Percentiles rank a stretch among this genome's conserved stretches.
Conservation (phyloP, 2,329 filamentous ascomycete species). For the Spiromastix sp. region DNA sequence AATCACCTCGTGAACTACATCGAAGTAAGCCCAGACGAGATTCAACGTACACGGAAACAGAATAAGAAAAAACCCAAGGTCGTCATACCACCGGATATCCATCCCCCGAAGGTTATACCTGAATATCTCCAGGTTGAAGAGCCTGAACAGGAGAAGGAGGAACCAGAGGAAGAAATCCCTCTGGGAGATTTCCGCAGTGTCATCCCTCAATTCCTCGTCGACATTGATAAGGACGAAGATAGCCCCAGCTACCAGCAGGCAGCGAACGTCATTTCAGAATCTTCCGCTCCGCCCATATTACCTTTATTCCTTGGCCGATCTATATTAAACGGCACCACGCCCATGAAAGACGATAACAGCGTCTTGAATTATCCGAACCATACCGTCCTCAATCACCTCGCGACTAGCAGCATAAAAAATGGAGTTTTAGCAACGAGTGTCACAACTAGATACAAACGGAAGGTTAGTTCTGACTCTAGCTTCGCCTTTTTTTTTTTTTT, state of each 20-base stretch:
- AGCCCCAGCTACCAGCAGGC: slow-evolving; percentile 68
- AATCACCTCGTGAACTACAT: slow-evolving; percentile 99
- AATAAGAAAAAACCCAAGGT: slow-evolving; percentile 19
- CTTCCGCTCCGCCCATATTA: slow-evolving; percentile 73
- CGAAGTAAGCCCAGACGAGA: slow-evolving; percentile 67
- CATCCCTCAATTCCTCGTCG: slow-evolving; percentile 75
- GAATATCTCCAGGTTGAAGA: slow-evolving; percentile 19
- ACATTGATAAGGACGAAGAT: slow-evolving; percentile 66
- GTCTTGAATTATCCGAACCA: slow-evolving; percentile 96
- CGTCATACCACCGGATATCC: slow-evolving; percentile 27
- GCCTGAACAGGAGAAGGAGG: slow-evolving; percentile 16
- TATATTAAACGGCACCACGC: slow-evolving; percentile 80
- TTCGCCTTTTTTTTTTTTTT: slow-evolving; percentile 4
- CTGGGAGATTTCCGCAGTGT: slow-evolving; percentile 55
- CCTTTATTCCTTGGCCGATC: slow-evolving; percentile 90
- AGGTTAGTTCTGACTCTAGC: slow-evolving; percentile 35
- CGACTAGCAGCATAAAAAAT: slow-evolving; percentile 96
- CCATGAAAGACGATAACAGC: slow-evolving; percentile 96
- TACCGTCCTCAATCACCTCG: slow-evolving; percentile 89
- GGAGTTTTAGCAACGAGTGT: slow-evolving; percentile 90
- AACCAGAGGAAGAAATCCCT: slow-evolving; percentile 47
- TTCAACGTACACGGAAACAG: slow-evolving; percentile 25
- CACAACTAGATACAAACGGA: slow-evolving; percentile 94
- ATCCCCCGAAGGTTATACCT: slow-evolving; percentile 35
- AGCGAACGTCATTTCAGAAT: slow-evolving; percentile 61